Percentiles rank a stretch among this genome's conserved stretches.
These are phyloP conservation scores for Aspergillus kassunensis DNA, from an alignment of 495 filamentous ascomycete species.

Conservation along the genomic window DNA sequence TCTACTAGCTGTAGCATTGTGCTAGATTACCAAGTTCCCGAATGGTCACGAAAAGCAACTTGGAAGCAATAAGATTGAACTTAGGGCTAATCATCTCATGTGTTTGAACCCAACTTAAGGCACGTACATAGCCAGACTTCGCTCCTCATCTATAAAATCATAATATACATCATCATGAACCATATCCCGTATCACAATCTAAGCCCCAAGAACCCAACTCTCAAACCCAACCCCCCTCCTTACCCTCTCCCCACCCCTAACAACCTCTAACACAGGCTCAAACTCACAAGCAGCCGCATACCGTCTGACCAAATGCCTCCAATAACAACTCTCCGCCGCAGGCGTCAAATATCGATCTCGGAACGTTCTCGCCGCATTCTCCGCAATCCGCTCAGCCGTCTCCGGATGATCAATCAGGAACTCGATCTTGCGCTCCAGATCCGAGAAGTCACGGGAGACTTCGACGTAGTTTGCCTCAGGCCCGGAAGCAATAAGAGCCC, in stretches of 20 bases:
- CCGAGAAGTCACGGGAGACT: slow-evolving; percentile 50
- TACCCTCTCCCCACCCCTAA: slow-evolving; percentile 26
- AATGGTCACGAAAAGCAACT: too few species aligned
- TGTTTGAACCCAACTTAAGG: too few species aligned
- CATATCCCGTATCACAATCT: slow-evolving; percentile 23
- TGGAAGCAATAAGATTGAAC: too few species aligned
- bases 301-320: slow-evolving; percentile 48
- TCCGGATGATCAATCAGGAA: slow-evolving; percentile 45
- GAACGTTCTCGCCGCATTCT: slow-evolving; percentile 51
- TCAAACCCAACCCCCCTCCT: slow-evolving; percentile 37
- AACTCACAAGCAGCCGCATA: slow-evolving; percentile 46
- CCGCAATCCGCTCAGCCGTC: slow-evolving; percentile 51
- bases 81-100: too few species aligned
- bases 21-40: too few species aligned
- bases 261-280: slow-evolving; percentile 33
- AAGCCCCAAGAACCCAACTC: slow-evolving; percentile 29
- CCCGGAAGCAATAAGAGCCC: slow-evolving; percentile 38
- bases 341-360: slow-evolving; percentile 57
- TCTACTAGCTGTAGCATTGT: too few species aligned
- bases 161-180: slow-evolving; percentile 25
- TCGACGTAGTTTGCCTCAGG: slow-evolving; percentile 58
- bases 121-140: too few species aligned
- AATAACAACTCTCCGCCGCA: slow-evolving; percentile 59
- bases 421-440: slow-evolving; percentile 51
- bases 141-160: slow-evolving; percentile 28